Conservation (phyloP, 2,329 filamentous ascomycete genomes). For the Phaeosphaeria sp. region DNA sequence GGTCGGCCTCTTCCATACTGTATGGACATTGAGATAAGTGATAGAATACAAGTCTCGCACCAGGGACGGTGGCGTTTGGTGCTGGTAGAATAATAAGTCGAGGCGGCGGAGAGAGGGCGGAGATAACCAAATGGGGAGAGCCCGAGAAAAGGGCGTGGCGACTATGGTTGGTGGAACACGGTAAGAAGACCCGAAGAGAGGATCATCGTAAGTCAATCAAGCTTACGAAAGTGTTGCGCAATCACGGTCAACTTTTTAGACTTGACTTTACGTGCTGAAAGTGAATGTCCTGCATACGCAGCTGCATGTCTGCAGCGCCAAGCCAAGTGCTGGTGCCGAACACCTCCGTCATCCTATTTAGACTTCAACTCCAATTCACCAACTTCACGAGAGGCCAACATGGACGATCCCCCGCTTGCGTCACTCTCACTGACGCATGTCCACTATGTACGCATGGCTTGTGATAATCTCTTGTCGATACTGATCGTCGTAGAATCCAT, state of each 20-base stretch:
- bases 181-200: slow-evolving; percentile 15
- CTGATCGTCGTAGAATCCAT: slow-evolving; percentile 72
- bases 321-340: slow-evolving; percentile 10
- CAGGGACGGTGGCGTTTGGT: not conserved
- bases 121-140: slow-evolving; percentile 11
- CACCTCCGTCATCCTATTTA: slow-evolving; percentile 13
- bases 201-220: slow-evolving; percentile 21
- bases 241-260: not conserved
- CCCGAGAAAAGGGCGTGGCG: slow-evolving; percentile 24
- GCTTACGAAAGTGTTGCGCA: not conserved
- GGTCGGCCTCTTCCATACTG: slow-evolving; percentile 35
- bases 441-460: slow-evolving; percentile 74
- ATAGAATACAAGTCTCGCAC: not conserved
- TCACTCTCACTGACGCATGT: slow-evolving; percentile 95
- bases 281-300: slow-evolving; percentile 1
- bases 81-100: not conserved
- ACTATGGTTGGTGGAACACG: slow-evolving; percentile 17
- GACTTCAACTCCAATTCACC: slow-evolving; percentile 7
- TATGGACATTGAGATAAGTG: no score
- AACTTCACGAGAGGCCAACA: slow-evolving; percentile 18
- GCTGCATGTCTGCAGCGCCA: slow-evolving; percentile 8
- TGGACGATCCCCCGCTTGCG: slow-evolving; percentile 69
- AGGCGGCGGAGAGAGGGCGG: slow-evolving; percentile 16
- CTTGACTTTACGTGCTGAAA: slow-evolving; percentile 1
- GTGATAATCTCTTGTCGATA: slow-evolving; percentile 2